Conservation (phyloP, 208 protist species). For the Crithidia brevicula region DNA sequence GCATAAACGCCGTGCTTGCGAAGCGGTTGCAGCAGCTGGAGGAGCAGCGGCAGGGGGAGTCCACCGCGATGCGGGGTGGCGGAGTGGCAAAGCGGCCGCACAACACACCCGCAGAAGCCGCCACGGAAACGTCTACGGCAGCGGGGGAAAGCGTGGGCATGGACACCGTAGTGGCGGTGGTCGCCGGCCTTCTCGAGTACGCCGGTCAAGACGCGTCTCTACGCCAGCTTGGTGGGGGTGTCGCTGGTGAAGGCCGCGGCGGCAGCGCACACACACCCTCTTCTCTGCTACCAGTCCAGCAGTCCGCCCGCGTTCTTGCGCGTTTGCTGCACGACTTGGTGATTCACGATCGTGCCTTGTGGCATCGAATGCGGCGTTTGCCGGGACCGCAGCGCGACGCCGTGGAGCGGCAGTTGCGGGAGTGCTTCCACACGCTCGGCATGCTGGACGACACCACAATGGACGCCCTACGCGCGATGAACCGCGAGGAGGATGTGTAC, state of each 20-base stretch:
- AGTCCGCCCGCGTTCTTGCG: slow-evolving; percentile 32
- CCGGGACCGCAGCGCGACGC: slow-evolving; percentile 34
- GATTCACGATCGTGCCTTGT: slow-evolving; percentile 56
- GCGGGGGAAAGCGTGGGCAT: neutral
- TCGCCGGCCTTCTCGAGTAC: slow-evolving; percentile 24
- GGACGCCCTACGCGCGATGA: slow-evolving; percentile 24
- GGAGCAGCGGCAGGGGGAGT: slow-evolving; percentile 14
- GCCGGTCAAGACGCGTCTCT: slow-evolving; percentile 25
- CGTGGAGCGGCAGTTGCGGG: slow-evolving; percentile 44
- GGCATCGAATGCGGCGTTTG: slow-evolving; percentile 48
- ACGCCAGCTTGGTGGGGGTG: slow-evolving; percentile 27
- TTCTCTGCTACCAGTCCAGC: slow-evolving; percentile 20
- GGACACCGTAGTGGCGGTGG: slow-evolving; percentile 15
- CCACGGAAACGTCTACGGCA: neutral
- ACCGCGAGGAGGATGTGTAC: neutral
- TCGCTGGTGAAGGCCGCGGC: neutral
- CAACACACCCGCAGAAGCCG: neutral
- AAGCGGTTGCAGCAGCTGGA: slow-evolving; percentile 22
- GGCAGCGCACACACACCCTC: slow-evolving; percentile 5
- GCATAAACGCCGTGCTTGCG: slow-evolving; percentile 26
- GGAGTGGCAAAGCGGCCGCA: neutral
- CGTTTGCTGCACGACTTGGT: slow-evolving; percentile 61
- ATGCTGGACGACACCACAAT: slow-evolving; percentile 46
- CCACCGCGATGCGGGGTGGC: slow-evolving; percentile 23
- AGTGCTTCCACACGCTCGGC: slow-evolving; percentile 49